A percentile compares a stretch with the other conserved stretches of the same genome.
Conservation (phyloP, 2,329 filamentous ascomycete species). For the Monosporascus sp. region DNA sequence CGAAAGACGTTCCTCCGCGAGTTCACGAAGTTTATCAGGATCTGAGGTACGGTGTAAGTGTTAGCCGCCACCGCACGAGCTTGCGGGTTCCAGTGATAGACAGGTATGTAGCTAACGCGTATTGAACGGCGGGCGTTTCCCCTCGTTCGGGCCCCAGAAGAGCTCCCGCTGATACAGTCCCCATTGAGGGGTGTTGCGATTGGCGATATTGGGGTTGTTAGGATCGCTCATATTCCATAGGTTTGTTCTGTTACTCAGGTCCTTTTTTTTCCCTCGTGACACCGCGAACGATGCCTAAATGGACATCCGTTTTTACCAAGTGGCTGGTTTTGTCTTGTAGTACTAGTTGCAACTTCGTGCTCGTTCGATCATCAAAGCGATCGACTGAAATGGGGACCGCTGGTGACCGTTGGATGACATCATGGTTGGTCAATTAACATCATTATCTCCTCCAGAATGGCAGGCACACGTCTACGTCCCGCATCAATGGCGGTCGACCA, state of each 20-base stretch:
- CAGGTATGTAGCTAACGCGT: slow-evolving; percentile 11
- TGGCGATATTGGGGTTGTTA: slow-evolving; percentile 18
- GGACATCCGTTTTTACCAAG: no score
- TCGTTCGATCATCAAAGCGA: not conserved
- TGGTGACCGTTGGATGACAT: not conserved
- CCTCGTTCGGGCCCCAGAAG: slow-evolving; percentile 23
- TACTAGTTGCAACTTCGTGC: no score
- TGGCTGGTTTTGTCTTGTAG: no score
- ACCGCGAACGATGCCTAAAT: no score
- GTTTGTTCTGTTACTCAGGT: not conserved
- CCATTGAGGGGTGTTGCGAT: slow-evolving; percentile 22
- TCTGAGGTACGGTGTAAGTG: slow-evolving; percentile 27
- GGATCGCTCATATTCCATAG: slow-evolving; percentile 18
- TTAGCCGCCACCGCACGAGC: not conserved
- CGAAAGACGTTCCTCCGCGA: slow-evolving; percentile 49
- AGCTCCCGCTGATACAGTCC: slow-evolving; percentile 19
- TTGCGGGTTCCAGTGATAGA: not conserved
- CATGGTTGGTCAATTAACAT: not conserved
- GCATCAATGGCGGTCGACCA: not conserved
- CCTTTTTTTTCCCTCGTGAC: no score
- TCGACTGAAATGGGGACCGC: not conserved
- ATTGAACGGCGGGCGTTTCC: slow-evolving; percentile 19
- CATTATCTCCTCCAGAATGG: not conserved
- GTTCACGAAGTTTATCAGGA: slow-evolving; percentile 52
- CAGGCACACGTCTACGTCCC: not conserved